Conservation (phyloP, 2,329 filamentous ascomycete genomes). For the Penicillium glabrum region DNA sequence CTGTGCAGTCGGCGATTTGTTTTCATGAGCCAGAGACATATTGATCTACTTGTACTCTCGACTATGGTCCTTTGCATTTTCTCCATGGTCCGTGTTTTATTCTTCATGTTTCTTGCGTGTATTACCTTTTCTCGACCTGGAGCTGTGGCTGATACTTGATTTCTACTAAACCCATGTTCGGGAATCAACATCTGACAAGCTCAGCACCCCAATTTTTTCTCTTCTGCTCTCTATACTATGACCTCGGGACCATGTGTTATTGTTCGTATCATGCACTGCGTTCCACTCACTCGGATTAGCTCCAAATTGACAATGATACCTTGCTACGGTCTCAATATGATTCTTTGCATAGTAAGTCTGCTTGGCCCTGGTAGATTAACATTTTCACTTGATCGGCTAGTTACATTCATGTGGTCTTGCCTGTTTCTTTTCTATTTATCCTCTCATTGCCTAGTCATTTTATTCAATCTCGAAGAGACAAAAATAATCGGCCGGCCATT, state of each 20-base stretch:
- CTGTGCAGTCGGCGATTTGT: slow-evolving; percentile 6
- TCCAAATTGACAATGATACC: slow-evolving; percentile 15
- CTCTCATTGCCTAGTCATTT: too few species aligned
- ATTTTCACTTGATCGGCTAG: background rate
- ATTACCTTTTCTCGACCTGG: slow-evolving; percentile 6
- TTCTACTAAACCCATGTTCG: background rate
- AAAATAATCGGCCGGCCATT: background rate
- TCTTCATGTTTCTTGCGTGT: slow-evolving; percentile 6
- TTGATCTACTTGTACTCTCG: slow-evolving; percentile 7
- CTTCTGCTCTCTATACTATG: slow-evolving; percentile 15
- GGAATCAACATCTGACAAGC: background rate
- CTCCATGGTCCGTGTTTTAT: background rate
- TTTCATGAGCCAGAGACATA: slow-evolving; percentile 6
- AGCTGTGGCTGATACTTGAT: background rate
- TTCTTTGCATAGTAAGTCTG: background rate
- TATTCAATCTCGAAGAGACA: background rate
- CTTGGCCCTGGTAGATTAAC: background rate
- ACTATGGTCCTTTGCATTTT: background rate
- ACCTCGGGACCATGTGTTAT: slow-evolving; percentile 2
- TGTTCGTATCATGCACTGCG: background rate
- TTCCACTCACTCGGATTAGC: slow-evolving; percentile 2
- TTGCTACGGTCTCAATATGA: background rate
- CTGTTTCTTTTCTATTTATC: too few species aligned
- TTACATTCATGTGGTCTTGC: background rate
- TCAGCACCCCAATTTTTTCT: background rate